phyloP scores from a whole-genome alignment of 257 asterid species.

The Ocimum tenuiflorum region DNA sequence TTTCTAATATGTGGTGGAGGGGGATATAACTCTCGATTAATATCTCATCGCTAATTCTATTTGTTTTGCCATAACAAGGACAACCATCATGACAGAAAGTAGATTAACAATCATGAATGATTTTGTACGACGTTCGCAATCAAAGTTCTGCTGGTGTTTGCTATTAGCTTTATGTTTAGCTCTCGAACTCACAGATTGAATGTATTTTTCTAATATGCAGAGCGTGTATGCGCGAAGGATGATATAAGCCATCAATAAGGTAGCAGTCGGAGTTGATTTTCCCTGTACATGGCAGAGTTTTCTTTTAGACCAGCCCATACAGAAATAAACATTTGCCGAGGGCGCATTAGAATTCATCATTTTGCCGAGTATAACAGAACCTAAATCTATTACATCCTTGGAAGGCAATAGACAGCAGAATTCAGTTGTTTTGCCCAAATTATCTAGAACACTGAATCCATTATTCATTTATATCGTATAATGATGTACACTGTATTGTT shows the following conservation, averaged over 20 bases:
- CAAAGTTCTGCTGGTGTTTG: neutral
- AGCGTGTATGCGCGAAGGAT: slow-evolving; percentile 64
- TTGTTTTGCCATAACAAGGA: neutral
- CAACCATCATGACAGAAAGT: neutral
- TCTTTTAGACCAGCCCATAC: slow-evolving; percentile 15
- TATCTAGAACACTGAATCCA: slow-evolving; percentile 10
- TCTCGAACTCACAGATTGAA: slow-evolving; percentile 2
- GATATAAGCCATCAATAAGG: slow-evolving; percentile 25
- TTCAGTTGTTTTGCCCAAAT: slow-evolving; percentile 1
- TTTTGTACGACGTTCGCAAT: neutral
- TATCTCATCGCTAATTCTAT: neutral
- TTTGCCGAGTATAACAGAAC: too few species aligned
- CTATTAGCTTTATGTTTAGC: neutral
- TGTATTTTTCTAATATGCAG: slow-evolving; percentile 32
- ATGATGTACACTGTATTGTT: slow-evolving; percentile 10
- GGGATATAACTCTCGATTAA: neutral
- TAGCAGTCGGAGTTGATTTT: slow-evolving; percentile 8
- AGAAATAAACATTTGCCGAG: neutral
- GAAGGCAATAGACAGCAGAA: slow-evolving; percentile 4
- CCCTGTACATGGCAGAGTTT: slow-evolving; percentile 16
- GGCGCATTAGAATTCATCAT: neutral
- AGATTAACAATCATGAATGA: neutral
- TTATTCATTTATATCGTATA: slow-evolving; percentile 20
- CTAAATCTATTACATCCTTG: slow-evolving; percentile 11
- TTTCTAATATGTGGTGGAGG: neutral